Evolutionary conservation across 805 yeast genomes (phyloP), one percentile per base, ranked within the genome.

Genomic region (Zygotorulaspora florentina): DNA sequence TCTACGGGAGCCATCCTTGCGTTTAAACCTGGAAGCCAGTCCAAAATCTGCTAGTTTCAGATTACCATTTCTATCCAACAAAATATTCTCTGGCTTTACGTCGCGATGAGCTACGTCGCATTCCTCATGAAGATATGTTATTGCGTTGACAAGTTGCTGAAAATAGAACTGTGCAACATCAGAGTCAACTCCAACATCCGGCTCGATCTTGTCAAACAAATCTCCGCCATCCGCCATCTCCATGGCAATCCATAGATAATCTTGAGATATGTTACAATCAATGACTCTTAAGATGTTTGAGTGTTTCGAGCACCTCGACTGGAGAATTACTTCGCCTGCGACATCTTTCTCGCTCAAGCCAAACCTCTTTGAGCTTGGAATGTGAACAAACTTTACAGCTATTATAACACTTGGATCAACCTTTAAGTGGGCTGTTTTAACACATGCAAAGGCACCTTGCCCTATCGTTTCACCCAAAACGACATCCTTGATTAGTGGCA

Each of bases 1-100:
- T 46, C 80, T 62, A 40, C 68, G 69, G 3, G 70, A 61, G 1
- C 84, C 85, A 43, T 68, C 68, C 31, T 68, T 71, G 35, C 75
- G 74, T 51, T 68, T 72, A 56, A 74, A 83, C 8, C 80, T 78
- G 26, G 81, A 74, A 0, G 90, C 88, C 12, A 85, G 65, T 0
- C 93, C 93, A 65, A 85, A 85, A 64, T 85, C 93, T 0, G 87
- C 81, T n/a, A 85, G 64, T 54, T 84, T 83, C 57, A 85, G 61
- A 58, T 84, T 83, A 2, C 90, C 89, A 26, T 70, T 62, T 18
- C 68, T 67, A 58, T 83, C 87, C 12, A 85, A 63, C 23, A 85
- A 67, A 8, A 86, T 72, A 64, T 85, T 85, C 57, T 84, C 90
- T 2, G 90, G 89, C 62, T 85, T 85, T 41, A 85, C 71, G 60